Evolutionary conservation across 2,329 filamentous ascomycete genomes (phyloP).

Genomic region (Elsinoe australis): DNA sequence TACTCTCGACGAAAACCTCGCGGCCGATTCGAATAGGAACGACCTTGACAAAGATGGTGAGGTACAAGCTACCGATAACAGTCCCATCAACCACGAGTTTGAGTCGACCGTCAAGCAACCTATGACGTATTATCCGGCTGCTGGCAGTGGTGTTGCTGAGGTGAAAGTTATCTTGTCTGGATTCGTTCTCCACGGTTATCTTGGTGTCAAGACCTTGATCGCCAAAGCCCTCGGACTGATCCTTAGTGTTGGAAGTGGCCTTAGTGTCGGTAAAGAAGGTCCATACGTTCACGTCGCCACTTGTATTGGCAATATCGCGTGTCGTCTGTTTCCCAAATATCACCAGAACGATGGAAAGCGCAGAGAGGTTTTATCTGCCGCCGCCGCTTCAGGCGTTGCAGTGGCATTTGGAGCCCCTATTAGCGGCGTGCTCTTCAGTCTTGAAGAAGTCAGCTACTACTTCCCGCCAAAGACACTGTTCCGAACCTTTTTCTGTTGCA

Average conservation of each 20-base stretch:
- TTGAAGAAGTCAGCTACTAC: constrained; percentile 96
- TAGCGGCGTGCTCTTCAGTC: constrained; percentile 81
- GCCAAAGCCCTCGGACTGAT: constrained; percentile 79
- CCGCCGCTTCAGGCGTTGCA: constrained; percentile 82
- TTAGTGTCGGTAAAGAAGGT: constrained; percentile 90
- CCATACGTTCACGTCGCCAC: constrained; percentile 97
- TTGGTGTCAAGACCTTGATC: constrained; percentile 77
- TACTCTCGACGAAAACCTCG: constrained; percentile 88
- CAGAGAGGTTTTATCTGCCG: constrained; percentile 86
- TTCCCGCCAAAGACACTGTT: constrained; percentile 97
- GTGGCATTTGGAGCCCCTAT: constrained; percentile 90
- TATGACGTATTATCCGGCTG: constrained; percentile 92
- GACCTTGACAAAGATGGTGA: constrained; percentile 33
- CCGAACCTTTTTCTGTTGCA: constrained; percentile 96
- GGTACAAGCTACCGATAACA: constrained; percentile 31
- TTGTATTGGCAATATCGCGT: constrained; percentile 90
- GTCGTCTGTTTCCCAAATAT: constrained; percentile 90
- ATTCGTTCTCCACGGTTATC: constrained; percentile 91
- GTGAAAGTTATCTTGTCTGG: constrained; percentile 97
- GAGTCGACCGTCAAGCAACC: constrained; percentile 47
- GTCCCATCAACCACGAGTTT: constrained; percentile 35
- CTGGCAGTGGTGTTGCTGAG: constrained; percentile 92
- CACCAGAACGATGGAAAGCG: constrained; percentile 89
- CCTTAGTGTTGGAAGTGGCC: constrained; percentile 81
- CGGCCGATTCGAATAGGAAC: constrained; percentile 48